Evolutionary conservation across 768 basidiomycete genomes (phyloP).

Genomic region (Mycena filopes): DNA sequence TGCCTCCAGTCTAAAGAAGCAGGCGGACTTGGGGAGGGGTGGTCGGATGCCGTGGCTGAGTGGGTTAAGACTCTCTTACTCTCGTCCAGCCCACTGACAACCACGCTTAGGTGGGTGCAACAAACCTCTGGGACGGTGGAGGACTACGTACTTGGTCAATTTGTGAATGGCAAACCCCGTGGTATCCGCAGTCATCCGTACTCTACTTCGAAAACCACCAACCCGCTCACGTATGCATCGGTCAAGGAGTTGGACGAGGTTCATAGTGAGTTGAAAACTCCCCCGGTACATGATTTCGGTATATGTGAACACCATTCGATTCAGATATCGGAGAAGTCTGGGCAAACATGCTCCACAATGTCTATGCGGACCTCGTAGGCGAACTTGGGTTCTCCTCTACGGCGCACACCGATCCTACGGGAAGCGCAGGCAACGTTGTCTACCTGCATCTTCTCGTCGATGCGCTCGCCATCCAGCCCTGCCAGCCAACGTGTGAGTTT

Average conservation of each 20-base stretch:
- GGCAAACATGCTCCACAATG: slow-evolving; percentile 55
- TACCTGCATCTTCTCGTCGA: slow-evolving; percentile 65
- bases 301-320: too few relatives aligned
- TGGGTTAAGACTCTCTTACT: too few relatives aligned
- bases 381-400: slow-evolving; percentile 41
- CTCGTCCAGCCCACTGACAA: too few relatives aligned
- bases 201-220: slow-evolving; percentile 55
- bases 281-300: too few relatives aligned
- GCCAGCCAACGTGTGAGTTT: slow-evolving; percentile 56
- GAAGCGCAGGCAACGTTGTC: slow-evolving; percentile 58
- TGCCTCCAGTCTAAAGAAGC: slow-evolving; percentile 73
- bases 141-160: slow-evolving; percentile 47
- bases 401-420: slow-evolving; percentile 52
- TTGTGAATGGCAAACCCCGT: slow-evolving; percentile 50
- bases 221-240: too few relatives aligned
- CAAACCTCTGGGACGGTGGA: slow-evolving; percentile 42
- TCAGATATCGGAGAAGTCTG: slow-evolving; percentile 50
- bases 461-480: slow-evolving; percentile 58
- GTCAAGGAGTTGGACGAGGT: too few relatives aligned
- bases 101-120: too few relatives aligned
- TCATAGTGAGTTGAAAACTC: too few relatives aligned
- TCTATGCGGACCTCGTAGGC: slow-evolving; percentile 43
- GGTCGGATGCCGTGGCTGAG: slow-evolving; percentile 67
- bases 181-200: slow-evolving; percentile 59
- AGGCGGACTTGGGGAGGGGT: slow-evolving; percentile 77